Conservation (phyloP, 352 stramenopile genomes). For the Phytopythium mirpurense region DNA sequence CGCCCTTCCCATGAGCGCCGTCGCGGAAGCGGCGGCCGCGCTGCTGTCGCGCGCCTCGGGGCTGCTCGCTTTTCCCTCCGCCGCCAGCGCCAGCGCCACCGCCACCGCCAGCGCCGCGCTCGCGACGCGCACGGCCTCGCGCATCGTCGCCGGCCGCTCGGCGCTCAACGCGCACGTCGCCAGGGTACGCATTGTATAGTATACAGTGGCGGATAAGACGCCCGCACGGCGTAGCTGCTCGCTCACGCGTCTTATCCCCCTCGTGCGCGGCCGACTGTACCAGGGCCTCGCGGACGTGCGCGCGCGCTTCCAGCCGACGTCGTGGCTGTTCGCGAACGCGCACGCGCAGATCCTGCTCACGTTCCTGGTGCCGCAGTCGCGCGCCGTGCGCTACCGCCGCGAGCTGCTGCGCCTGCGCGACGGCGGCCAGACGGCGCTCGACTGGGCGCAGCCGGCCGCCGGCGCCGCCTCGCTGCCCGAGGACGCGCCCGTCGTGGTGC, state of each 20-base stretch:
- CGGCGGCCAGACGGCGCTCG: conserved; percentile 32
- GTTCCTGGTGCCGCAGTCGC: conserved; percentile 33
- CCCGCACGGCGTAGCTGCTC: no score
- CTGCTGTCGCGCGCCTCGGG: conserved; percentile 1
- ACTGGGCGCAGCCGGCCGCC: conserved; percentile 19
- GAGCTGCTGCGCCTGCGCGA: conserved; percentile 31
- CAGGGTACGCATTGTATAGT: no score
- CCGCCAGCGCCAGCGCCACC: neutral
- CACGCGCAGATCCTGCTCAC: conserved; percentile 45
- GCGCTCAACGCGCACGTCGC: conserved; percentile 64
- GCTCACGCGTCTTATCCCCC: neutral
- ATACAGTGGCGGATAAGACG: no score
- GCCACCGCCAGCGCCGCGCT: neutral
- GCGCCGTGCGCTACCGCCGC: conserved; percentile 22
- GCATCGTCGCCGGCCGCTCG: conserved; percentile 58
- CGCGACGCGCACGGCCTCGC: conserved; percentile 6
- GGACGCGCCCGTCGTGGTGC: conserved; percentile 23
- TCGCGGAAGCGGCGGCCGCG: conserved; percentile 5
- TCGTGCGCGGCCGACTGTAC: neutral
- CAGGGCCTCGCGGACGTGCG: conserved; percentile 16
- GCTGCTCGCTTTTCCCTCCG: neutral
- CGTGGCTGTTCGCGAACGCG: conserved; percentile 30
- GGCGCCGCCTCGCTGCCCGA: conserved; percentile 4
- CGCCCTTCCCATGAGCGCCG: conserved; percentile 4
- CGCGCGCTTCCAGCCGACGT: conserved; percentile 29